phyloP scores from a whole-genome alignment of 306 rosid genomes.

The Castanopsis chinensis region DNA sequence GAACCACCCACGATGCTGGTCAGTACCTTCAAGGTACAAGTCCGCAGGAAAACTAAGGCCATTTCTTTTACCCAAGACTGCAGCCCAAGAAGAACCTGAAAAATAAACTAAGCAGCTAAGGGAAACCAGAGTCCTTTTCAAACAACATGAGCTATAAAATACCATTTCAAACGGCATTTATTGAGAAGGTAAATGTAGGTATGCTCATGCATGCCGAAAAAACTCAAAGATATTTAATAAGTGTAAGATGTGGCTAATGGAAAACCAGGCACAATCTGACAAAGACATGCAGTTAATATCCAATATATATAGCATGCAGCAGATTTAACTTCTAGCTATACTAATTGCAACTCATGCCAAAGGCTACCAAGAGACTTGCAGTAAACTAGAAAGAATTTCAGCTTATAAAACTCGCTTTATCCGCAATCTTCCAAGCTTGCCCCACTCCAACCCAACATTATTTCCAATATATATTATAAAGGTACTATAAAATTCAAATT shows the following conservation, averaged over 20 bases:
- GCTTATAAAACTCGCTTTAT: background rate
- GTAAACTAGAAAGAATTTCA: background rate
- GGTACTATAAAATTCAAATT: background rate
- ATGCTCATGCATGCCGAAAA: constrained; percentile 4
- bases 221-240: background rate
- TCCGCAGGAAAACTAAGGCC: constrained; percentile 83
- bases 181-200: background rate
- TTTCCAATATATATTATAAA: background rate
- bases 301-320: background rate
- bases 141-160: constrained; percentile 16
- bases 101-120: constrained; percentile 29
- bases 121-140: constrained; percentile 13
- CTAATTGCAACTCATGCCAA: background rate
- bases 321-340: background rate
- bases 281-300: background rate
- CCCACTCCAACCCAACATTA: background rate
- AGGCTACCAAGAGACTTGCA: background rate
- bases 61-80: constrained; percentile 68
- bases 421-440: background rate
- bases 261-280: background rate
- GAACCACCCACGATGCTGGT: constrained; percentile 99
- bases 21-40: constrained; percentile 97
- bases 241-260: background rate
- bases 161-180: background rate
- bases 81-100: constrained; percentile 99